Base-by-base conservation (phyloP, 2,329 filamentous ascomycete genomes). In the Colletotrichum navitas region DNA sequence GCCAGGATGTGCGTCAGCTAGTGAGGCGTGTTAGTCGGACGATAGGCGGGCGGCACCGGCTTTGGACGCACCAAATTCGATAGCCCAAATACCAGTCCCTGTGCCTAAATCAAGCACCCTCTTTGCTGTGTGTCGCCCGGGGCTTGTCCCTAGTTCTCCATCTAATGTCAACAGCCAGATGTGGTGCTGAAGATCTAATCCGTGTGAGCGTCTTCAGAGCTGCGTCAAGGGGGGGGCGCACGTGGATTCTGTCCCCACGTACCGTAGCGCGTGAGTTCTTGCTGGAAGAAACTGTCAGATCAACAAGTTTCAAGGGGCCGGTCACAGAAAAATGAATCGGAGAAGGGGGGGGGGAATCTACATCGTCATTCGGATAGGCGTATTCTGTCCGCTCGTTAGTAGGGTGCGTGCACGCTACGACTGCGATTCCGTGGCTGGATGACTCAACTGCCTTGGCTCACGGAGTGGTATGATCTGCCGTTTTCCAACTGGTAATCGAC, bases 91-190 rank as follows among this genome's bases (percentile, higher is more conserved):
- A 11, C 84, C 85, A 12, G 85, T 87, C 0, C 85, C 85, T 1
- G 84, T 86, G n/a, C 85, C 85, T 43, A 85, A 73, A 75, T 87
- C 85, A 2, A 87, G 77, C 7, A 83, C 77, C 5, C 77, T 78
- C 11, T 70, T 63, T 8, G 79, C 61, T 1, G 73, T 76, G 10
- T 78, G 68, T 12, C 70, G 72, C 5, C 68, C 64, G 0, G 81
- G 81, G 5, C 73, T 75, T 0, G 76, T 45, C 29, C 73, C 78
- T 0, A 82, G 73, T 41, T 79, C 78, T 6, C 77, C 77, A 0
- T 78, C 74, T 6, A 81, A 75, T 0, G 80, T 81, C 1, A 83
- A 73, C 0, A 72, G 45, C 51, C 79, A 80, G 0, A 82, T 71
- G 47, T 81, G 78, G 66, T 83, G 81, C 74, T 83, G 80, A 0